Percentiles rank a stretch among this genome's conserved stretches.
These are phyloP conservation scores for Neurospora tetrasperma DNA, from an alignment of 495 filamentous ascomycete species.

Conservation along the genomic window DNA sequence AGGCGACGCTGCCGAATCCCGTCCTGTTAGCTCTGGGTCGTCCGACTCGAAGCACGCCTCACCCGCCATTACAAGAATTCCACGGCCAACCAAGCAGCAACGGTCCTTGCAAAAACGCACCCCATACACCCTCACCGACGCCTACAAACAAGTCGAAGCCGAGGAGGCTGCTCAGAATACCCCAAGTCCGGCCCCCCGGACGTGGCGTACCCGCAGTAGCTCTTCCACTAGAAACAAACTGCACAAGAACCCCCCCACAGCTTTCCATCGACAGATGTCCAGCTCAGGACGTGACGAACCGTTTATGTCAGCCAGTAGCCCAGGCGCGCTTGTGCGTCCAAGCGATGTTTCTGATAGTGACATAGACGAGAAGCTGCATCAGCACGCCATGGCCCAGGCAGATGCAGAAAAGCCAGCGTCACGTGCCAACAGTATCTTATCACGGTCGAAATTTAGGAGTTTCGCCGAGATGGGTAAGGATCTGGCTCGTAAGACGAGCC, in stretches of 20 bases:
- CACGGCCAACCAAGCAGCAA: slow-evolving; percentile 20
- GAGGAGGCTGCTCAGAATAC: slow-evolving; percentile 35
- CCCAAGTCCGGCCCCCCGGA: slow-evolving; percentile 38
- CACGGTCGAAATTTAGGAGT: slow-evolving; percentile 19
- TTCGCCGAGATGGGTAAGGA: slow-evolving; percentile 25
- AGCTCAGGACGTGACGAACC: slow-evolving; percentile 6
- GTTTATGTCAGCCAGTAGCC: slow-evolving; percentile 4
- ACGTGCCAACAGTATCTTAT: slow-evolving; percentile 23
- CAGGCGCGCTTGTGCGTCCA: slow-evolving; percentile 6
- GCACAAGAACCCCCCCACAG: slow-evolving; percentile 1
- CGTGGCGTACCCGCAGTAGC: slow-evolving; percentile 22
- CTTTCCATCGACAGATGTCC: background rate
- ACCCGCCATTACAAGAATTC: slow-evolving; percentile 29
- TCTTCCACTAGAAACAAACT: slow-evolving; percentile 10
- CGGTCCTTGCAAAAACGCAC: slow-evolving; percentile 24
- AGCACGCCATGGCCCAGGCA: slow-evolving; percentile 10
- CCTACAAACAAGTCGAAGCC: slow-evolving; percentile 32
- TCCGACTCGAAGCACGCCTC: slow-evolving; percentile 17
- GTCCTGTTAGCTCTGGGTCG: slow-evolving; percentile 6
- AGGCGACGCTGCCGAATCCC: background rate
- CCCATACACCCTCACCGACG: slow-evolving; percentile 29
- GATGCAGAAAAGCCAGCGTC: slow-evolving; percentile 12
- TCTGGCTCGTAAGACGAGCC: slow-evolving; percentile 27
- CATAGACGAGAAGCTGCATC: slow-evolving; percentile 22
- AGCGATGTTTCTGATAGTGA: slow-evolving; percentile 19